Percentiles rank a stretch among this genome's conserved stretches.
Conservation (phyloP, 2,329 filamentous ascomycete genomes). For the Penicillium sp. region DNA sequence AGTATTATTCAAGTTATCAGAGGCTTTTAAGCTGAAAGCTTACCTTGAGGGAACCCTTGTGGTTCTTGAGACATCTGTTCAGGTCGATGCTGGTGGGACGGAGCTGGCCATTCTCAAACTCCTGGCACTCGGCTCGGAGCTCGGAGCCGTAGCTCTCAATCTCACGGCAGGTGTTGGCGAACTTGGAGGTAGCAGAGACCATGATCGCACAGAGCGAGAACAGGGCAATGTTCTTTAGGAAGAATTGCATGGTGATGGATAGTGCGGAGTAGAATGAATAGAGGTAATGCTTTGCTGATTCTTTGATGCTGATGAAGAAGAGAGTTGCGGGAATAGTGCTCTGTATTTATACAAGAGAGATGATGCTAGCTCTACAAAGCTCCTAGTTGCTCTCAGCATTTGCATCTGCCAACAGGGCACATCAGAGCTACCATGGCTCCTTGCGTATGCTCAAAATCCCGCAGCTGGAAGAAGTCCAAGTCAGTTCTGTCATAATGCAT, state of each 20-base stretch:
- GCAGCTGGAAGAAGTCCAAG: not conserved
- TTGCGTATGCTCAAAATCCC: constrained; percentile 1
- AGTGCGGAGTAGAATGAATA: not conserved
- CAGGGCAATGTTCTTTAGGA: constrained; percentile 12
- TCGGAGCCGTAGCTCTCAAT: constrained; percentile 11
- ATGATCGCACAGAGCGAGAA: constrained; percentile 13
- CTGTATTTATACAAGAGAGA: constrained; percentile 5
- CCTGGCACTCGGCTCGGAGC: constrained; percentile 13
- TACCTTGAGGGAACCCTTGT: constrained; percentile 6
- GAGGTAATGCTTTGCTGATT: not conserved
- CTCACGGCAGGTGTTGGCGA: constrained; percentile 15
- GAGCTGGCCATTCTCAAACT: constrained; percentile 10
- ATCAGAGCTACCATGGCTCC: not conserved
- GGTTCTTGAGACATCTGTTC: constrained; percentile 18
- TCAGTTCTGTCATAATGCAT: constrained; percentile 9
- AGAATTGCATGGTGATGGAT: constrained; percentile 12
- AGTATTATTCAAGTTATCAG: too few species aligned
- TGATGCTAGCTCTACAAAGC: not conserved
- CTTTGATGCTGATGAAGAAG: not conserved
- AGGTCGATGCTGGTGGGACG: constrained; percentile 11
- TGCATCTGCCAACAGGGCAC: constrained; percentile 2
- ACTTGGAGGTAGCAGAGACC: constrained; percentile 15
- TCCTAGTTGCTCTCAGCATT: not conserved
- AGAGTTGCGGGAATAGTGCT: not conserved
- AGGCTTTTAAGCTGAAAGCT: too few species aligned